These are phyloP conservation scores for Hysterangium stoloniferum DNA, from an alignment of 768 basidiomycete species.

Conservation along the genomic window DNA sequence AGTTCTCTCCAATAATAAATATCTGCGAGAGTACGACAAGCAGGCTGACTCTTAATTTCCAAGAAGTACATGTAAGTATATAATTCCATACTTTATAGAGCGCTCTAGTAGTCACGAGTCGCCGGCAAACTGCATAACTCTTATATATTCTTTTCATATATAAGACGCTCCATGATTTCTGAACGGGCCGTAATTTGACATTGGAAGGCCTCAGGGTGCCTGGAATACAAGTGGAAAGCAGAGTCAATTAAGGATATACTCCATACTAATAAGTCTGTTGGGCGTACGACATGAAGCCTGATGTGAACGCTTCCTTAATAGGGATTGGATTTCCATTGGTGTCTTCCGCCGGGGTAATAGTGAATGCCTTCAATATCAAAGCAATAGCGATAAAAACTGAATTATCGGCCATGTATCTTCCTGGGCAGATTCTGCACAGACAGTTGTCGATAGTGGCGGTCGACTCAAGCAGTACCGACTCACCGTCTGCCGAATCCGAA, in stretches of 20 bases:
- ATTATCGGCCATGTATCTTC: slow-evolving; percentile 25
- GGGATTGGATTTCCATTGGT: background rate
- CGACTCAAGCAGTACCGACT: background rate
- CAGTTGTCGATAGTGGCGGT: background rate
- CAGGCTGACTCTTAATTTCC: no score
- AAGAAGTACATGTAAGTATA: no score
- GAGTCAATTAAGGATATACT: background rate
- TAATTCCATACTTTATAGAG: no score
- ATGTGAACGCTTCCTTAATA: slow-evolving; percentile 2
- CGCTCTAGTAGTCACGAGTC: no score
- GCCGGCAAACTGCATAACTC: no score
- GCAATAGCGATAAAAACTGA: slow-evolving; percentile 16
- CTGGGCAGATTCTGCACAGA: slow-evolving; percentile 27
- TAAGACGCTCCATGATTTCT: background rate
- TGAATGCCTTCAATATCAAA: slow-evolving; percentile 15
- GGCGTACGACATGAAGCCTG: slow-evolving; percentile 6
- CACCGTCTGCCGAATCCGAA: slow-evolving; percentile 9
- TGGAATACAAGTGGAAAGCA: background rate
- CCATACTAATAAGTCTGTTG: background rate
- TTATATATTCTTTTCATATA: no score
- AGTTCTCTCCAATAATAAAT: no score
- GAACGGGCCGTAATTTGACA: background rate
- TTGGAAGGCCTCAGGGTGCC: background rate
- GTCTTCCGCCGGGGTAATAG: slow-evolving; percentile 11
- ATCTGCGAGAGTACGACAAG: no score